A percentile compares a stretch with the other conserved stretches of the same genome.
Evolutionary conservation across 83 land plant species (phyloP).

Genomic region (Isoetes engelmannii): DNA sequence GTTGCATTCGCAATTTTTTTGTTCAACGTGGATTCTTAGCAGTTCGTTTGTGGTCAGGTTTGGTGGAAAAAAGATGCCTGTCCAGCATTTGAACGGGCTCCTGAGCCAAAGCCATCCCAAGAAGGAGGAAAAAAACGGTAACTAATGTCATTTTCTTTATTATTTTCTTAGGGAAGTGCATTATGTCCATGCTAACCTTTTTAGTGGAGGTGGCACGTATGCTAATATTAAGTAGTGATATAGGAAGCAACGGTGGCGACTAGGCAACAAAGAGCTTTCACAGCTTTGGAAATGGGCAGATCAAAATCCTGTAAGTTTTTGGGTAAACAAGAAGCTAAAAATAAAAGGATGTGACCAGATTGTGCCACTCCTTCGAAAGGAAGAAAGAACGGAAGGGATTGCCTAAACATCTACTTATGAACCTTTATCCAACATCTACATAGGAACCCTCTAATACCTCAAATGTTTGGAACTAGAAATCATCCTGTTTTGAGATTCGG

Average conservation of each 20-base stretch:
- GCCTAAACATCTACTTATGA: too few relatives aligned
- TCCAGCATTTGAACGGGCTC: constrained; percentile 69
- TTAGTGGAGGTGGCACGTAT: background rate
- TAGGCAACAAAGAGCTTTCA: constrained; percentile 94
- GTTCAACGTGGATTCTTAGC: too few relatives aligned
- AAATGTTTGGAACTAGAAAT: too few relatives aligned
- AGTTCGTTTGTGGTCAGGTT: constrained; percentile 34
- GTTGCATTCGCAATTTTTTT: too few relatives aligned
- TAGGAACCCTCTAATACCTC: too few relatives aligned
- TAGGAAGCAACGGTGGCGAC: constrained; percentile 76
- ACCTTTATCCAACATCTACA: too few relatives aligned
- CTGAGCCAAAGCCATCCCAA: constrained; percentile 53
- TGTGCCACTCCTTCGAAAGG: too few relatives aligned
- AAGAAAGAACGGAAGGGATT: too few relatives aligned
- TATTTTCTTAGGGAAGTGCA: background rate
- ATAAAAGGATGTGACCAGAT: too few relatives aligned
- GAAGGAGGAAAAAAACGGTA: constrained; percentile 77
- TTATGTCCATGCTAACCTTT: background rate
- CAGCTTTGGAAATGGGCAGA: constrained; percentile 98
- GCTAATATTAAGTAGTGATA: constrained; percentile 6
- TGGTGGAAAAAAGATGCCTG: constrained; percentile 99
- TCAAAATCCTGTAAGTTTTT: constrained; percentile 61
- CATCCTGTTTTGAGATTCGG: too few relatives aligned
- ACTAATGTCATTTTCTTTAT: constrained; percentile 5
- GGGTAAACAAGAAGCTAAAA: too few relatives aligned